These are phyloP conservation scores for Diutina ranongensis DNA, from an alignment of 1,139 yeast genomes.

Conservation along the genomic window DNA sequence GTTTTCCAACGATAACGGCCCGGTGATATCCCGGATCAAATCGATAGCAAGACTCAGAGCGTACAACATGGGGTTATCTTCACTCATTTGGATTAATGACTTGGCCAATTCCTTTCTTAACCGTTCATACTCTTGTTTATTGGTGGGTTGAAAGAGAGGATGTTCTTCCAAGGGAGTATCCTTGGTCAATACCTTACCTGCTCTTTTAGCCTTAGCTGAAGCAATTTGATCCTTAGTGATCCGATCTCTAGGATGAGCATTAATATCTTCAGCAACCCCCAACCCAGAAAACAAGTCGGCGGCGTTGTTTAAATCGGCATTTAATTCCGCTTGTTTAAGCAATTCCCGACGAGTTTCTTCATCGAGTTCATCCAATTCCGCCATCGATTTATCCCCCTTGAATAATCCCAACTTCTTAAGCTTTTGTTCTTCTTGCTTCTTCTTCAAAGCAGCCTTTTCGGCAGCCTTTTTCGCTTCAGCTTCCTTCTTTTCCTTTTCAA, in stretches of 20 bases:
- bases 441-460: constrained; percentile 26
- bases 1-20: constrained; percentile 73
- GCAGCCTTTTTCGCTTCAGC: constrained; percentile 16
- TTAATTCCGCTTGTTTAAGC: constrained; percentile 67
- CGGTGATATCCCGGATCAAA: constrained; percentile 71
- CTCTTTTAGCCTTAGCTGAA: constrained; percentile 36
- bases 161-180: constrained; percentile 64
- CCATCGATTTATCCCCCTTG: constrained; percentile 18
- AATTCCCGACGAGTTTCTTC: constrained; percentile 60
- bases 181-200: constrained; percentile 30
- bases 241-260: constrained; percentile 57
- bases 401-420: constrained; percentile 21
- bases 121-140: constrained; percentile 73
- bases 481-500: constrained; percentile 36
- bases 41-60: constrained; percentile 72
- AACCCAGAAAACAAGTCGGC: constrained; percentile 83
- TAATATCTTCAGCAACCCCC: constrained; percentile 51
- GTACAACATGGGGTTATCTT: constrained; percentile 56
- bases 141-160: constrained; percentile 71
- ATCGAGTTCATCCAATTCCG: constrained; percentile 45
- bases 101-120: constrained; percentile 70
- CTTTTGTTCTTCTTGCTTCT: constrained; percentile 26
- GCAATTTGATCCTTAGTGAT: constrained; percentile 13
- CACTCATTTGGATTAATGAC: constrained; percentile 52
- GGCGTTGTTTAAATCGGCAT: constrained; percentile 83